These are phyloP conservation scores for Ceratocystiopsis minuta DNA, from an alignment of 2,329 filamentous ascomycete genomes.

Conservation along the genomic window DNA sequence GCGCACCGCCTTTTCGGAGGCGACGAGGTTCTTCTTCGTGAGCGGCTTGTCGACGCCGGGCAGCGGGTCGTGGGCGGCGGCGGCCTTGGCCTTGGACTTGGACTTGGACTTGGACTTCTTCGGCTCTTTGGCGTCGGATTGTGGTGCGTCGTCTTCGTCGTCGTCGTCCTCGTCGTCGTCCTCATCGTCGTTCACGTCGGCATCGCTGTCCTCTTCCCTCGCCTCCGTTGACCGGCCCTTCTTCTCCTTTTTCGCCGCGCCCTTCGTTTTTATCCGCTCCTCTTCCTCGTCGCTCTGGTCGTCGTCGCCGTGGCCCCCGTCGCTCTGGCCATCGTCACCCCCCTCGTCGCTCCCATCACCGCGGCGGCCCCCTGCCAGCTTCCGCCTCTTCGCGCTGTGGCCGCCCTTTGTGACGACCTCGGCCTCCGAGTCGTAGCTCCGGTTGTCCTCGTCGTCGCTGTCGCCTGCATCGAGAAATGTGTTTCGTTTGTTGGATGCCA, in stretches of 20 bases:
- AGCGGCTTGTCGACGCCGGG: conserved; percentile 33
- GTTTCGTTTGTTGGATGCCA: conserved; percentile 54
- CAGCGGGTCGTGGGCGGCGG: conserved; percentile 13
- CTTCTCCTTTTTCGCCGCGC: no score
- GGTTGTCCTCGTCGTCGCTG: conserved; percentile 39
- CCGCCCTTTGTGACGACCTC: conserved; percentile 50
- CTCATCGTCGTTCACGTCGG: conserved; percentile 3
- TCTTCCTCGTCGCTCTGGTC: not conserved
- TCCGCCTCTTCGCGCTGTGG: conserved; percentile 44
- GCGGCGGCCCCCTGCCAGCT: conserved; percentile 25
- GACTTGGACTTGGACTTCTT: not conserved
- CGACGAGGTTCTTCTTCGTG: conserved; percentile 49
- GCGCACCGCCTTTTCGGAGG: conserved; percentile 44
- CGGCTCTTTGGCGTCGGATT: conserved; percentile 7
- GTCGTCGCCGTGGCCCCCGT: conserved; percentile 7
- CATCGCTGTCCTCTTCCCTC: conserved; percentile 24
- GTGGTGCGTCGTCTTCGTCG: conserved; percentile 2
- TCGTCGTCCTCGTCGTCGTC: conserved; percentile 4
- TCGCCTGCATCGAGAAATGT: conserved; percentile 47
- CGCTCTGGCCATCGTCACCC: conserved; percentile 9
- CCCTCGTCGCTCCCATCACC: conserved; percentile 18
- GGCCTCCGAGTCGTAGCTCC: conserved; percentile 48
- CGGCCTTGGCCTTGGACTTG: not conserved
- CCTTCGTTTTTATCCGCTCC: no score
- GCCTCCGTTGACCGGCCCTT: conserved; percentile 58